phyloP scores from a whole-genome alignment of 2,329 filamentous ascomycete genomes.

The Hymenoscyphus scutula region DNA sequence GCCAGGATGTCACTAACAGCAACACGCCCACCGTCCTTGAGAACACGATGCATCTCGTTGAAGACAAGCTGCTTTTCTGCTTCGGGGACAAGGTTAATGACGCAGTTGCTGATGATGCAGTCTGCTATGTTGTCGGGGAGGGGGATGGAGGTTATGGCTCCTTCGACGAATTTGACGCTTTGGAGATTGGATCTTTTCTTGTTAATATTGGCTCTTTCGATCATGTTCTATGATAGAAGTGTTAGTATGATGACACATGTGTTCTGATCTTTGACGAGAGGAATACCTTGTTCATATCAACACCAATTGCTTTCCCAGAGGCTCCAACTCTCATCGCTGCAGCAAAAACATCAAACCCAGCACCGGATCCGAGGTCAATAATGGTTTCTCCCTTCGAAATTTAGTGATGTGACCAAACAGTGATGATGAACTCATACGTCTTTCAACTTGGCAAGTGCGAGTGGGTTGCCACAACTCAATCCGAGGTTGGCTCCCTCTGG shows the following conservation, averaged over 20 bases:
- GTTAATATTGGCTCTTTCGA: conserved; percentile 48
- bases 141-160: conserved; percentile 49
- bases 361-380: conserved; percentile 56
- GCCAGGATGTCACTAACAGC: conserved; percentile 60
- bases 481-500: conserved; percentile 27
- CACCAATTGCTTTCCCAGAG: conserved; percentile 50
- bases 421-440: conserved; percentile 7
- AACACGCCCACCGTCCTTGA: conserved; percentile 56
- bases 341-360: conserved; percentile 57
- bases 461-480: conserved; percentile 27
- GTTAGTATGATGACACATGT: not conserved
- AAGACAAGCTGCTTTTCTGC: conserved; percentile 54
- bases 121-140: conserved; percentile 45
- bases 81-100: conserved; percentile 56
- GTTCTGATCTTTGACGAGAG: too few species aligned
- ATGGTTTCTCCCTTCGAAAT: conserved; percentile 51
- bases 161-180: conserved; percentile 52
- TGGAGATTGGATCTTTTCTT: conserved; percentile 37
- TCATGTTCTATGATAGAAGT: conserved; percentile 48
- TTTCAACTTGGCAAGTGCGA: conserved; percentile 21
- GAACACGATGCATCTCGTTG: conserved; percentile 54
- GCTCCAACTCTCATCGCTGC: conserved; percentile 49
- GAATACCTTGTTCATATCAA: conserved; percentile 42
- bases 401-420: not conserved
- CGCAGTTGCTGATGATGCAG: conserved; percentile 63